Conservation (phyloP, 2,329 filamentous ascomycete species). For the Lizonia empirigonia region DNA sequence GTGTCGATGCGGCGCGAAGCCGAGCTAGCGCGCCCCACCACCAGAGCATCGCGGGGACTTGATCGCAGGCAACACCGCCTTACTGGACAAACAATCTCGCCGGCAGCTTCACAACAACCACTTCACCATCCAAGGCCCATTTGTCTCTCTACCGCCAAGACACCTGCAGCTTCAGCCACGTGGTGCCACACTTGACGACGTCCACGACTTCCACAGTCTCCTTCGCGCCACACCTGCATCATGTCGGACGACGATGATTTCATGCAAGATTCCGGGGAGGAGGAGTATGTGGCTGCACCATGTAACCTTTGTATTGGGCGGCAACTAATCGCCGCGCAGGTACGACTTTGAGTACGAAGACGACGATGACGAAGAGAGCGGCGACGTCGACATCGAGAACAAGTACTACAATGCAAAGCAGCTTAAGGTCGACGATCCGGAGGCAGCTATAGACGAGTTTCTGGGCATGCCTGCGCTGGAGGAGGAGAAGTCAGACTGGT, state of each 20-base stretch:
- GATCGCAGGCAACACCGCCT: constrained; percentile 27
- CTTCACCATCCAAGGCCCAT: background rate
- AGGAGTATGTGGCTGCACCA: constrained; percentile 64
- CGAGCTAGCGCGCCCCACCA: constrained; percentile 11
- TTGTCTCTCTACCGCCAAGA: background rate
- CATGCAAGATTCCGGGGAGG: constrained; percentile 89
- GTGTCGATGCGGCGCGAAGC: constrained; percentile 8
- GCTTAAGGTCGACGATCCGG: constrained; percentile 83
- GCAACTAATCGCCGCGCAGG: constrained; percentile 49
- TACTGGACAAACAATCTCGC: constrained; percentile 23
- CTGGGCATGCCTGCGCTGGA: constrained; percentile 84
- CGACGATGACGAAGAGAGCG: constrained; percentile 84
- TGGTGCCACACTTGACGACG: background rate
- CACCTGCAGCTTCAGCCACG: constrained; percentile 4
- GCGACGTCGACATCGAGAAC: constrained; percentile 95
- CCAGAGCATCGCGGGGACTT: constrained; percentile 6
- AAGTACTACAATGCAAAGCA: constrained; percentile 99
- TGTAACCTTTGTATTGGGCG: background rate
- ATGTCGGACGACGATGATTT: constrained; percentile 91
- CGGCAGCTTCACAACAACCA: constrained; percentile 10
- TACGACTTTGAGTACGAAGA: constrained; percentile 99
- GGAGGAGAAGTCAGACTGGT: constrained; percentile 93
- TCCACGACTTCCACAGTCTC: background rate
- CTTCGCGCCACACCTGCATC: constrained; percentile 40
- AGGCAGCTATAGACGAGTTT: constrained; percentile 90